Evolutionary conservation across 2,329 filamentous ascomycete genomes (phyloP).

Genomic region (Aspergillus fructus): DNA sequence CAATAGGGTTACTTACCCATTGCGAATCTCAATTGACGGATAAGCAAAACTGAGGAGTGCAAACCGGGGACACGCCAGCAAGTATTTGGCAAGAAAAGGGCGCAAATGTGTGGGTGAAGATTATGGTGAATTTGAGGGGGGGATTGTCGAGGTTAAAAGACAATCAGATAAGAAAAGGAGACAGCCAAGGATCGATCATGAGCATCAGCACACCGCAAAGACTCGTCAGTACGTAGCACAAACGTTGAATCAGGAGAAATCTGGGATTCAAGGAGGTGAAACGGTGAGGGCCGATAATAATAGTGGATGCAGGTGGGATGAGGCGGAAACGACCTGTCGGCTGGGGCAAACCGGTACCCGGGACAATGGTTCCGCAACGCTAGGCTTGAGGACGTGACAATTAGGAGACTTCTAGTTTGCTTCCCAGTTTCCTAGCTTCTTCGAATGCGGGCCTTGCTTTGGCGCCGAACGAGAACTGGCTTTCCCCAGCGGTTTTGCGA

Average conservation of each 20-base stretch:
- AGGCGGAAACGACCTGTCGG: constrained; percentile 16
- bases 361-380: constrained; percentile 22
- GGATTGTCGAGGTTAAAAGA: not conserved
- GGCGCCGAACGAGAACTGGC: not conserved
- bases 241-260: constrained; percentile 4
- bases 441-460: not conserved
- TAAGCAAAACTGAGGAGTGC: not conserved
- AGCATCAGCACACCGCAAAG: constrained; percentile 1
- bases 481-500: not conserved
- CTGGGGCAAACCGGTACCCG: constrained; percentile 23
- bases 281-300: not conserved
- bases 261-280: constrained; percentile 4
- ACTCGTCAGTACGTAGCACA: not conserved
- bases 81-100: not conserved
- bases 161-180: not conserved
- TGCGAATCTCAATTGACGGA: constrained; percentile 5
- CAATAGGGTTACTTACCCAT: constrained; percentile 20
- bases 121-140: not conserved
- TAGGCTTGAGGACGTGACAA: constrained; percentile 16
- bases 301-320: constrained; percentile 17
- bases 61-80: not conserved
- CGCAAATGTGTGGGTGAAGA: not conserved
- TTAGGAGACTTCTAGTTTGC: constrained; percentile 2
- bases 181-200: not conserved
- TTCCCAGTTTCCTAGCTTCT: not conserved